Evolutionary conservation across 495 filamentous ascomycete genomes (phyloP).

Genomic region (Rhypophila decipiens): DNA sequence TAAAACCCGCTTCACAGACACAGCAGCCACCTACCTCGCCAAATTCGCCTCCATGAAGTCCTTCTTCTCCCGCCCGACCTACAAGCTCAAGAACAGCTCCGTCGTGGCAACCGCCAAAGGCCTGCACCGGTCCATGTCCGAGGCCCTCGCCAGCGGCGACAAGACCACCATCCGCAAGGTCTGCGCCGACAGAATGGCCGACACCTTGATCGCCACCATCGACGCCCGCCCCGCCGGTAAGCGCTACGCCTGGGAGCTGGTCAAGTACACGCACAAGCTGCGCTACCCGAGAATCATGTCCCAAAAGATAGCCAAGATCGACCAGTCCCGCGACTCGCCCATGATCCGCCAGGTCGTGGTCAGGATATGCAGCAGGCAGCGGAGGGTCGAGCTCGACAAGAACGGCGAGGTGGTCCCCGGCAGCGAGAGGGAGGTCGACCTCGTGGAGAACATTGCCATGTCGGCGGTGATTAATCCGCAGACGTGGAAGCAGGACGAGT

Average conservation of each 20-base stretch:
- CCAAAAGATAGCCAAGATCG: conserved; percentile 49
- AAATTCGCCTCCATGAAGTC: conserved; percentile 24
- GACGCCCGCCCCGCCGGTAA: conserved; percentile 41
- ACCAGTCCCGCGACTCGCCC: conserved; percentile 21
- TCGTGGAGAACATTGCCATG: conserved; percentile 73
- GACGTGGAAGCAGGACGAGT: conserved; percentile 51
- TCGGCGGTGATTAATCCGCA: conserved; percentile 48
- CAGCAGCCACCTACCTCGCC: conserved; percentile 1
- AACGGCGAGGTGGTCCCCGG: conserved; percentile 30
- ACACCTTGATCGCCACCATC: conserved; percentile 51
- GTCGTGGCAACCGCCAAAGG: conserved; percentile 47
- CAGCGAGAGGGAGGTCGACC: conserved; percentile 53
- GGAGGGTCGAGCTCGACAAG: conserved; percentile 36
- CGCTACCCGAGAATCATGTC: conserved; percentile 52
- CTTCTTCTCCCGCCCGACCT: conserved; percentile 18
- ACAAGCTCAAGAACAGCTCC: conserved; percentile 33
- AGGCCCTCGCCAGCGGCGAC: conserved; percentile 64
- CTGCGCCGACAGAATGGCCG: conserved; percentile 54
- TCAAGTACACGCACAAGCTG: conserved; percentile 47
- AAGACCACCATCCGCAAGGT: conserved; percentile 47
- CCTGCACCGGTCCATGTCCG: conserved; percentile 64
- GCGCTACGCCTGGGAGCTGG: conserved; percentile 58
- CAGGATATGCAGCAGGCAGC: conserved; percentile 63
- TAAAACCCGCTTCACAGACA: conserved; percentile 6
- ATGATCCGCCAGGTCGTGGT: conserved; percentile 65